Evolutionary conservation across 345 rosid species (phyloP).

Genomic region (Hibiscus trionum): DNA sequence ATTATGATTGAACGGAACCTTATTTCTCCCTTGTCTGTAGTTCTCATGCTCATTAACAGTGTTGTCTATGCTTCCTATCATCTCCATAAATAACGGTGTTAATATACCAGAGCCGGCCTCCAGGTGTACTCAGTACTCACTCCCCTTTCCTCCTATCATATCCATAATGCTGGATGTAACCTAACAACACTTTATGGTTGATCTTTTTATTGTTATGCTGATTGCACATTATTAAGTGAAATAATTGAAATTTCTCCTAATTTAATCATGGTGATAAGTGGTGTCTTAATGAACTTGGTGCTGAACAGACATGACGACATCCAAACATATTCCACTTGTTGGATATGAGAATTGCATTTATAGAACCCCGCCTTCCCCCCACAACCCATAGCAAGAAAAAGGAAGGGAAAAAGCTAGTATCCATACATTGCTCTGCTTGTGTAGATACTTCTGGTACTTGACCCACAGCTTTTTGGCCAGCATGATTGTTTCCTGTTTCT

Average conservation of each 20-base stretch:
- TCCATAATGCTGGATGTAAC: too few species aligned
- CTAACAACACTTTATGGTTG: too few species aligned
- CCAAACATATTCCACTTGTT: background rate
- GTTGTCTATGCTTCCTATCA: background rate
- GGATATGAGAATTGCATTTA: background rate
- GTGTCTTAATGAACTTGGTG: too few species aligned
- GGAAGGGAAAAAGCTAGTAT: background rate
- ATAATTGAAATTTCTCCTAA: too few species aligned
- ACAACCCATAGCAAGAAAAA: background rate
- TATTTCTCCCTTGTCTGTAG: background rate
- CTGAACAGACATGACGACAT: background rate
- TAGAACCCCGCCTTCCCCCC: background rate
- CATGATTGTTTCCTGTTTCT: background rate
- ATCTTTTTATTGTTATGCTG: too few species aligned
- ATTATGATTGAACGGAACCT: background rate
- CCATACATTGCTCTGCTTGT: conserved; percentile 1
- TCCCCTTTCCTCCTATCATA: too few species aligned
- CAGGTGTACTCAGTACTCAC: background rate
- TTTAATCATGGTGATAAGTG: too few species aligned
- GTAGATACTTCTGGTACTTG: background rate
- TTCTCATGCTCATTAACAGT: background rate
- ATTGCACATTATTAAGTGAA: too few species aligned
- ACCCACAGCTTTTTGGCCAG: background rate
- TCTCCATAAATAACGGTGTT: background rate
- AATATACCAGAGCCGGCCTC: background rate